These are phyloP conservation scores for Saccharum hybrid DNA, from an alignment of 202 grass and related monocot genomes.

Conservation along the genomic window DNA sequence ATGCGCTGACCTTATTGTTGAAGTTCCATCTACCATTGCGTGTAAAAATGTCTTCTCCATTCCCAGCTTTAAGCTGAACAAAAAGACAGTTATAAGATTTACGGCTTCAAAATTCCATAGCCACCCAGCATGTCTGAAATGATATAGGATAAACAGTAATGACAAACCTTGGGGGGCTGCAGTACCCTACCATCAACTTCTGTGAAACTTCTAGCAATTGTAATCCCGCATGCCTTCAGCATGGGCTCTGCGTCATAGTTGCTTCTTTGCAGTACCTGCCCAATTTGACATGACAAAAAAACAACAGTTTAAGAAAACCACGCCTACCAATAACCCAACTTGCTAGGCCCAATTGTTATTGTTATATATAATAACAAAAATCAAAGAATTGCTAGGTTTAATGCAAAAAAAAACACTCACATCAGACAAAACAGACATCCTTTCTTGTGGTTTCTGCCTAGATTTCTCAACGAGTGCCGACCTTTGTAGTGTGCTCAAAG, in stretches of 20 bases:
- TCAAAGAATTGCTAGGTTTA: no score
- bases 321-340: not conserved
- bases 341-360: not conserved
- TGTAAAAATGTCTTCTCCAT: conserved; percentile 49
- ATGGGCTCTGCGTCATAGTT: conserved; percentile 81
- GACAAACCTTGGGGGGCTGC: conserved; percentile 66
- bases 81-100: conserved; percentile 7
- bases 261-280: conserved; percentile 1
- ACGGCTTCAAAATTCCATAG: not conserved
- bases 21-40: no score
- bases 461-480: conserved; percentile 74
- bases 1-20: no score
- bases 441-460: conserved; percentile 76
- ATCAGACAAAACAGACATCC: conserved; percentile 61
- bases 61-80: conserved; percentile 69
- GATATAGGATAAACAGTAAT: not conserved
- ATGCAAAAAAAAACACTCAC: conserved; percentile 23
- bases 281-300: not conserved
- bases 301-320: not conserved
- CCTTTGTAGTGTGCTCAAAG: conserved; percentile 58
- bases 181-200: conserved; percentile 55
- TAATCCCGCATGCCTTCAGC: conserved; percentile 69
- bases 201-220: conserved; percentile 46
- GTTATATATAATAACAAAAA: no score
- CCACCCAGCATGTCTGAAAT: not conserved